Conservation (phyloP, 2,329 filamentous ascomycete genomes). For the Cytospora chrysosperma region DNA sequence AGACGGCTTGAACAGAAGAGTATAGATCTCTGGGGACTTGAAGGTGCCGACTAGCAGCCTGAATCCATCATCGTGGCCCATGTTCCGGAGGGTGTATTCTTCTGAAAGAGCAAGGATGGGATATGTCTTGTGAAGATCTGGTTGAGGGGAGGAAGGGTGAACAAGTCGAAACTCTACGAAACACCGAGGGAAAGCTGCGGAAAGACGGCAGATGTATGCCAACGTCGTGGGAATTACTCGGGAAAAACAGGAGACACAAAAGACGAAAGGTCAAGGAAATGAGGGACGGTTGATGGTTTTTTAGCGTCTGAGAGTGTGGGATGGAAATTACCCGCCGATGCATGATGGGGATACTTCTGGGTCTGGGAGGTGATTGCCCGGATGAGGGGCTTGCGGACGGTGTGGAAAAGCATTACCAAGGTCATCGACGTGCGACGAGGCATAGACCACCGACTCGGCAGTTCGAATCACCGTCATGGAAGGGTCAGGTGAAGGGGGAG, state of each 20-base stretch:
- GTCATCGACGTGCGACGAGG: background rate
- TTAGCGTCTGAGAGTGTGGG: background rate
- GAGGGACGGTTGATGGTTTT: background rate
- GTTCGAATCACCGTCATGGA: background rate
- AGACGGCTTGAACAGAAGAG: slow-evolving; percentile 18
- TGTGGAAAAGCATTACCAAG: background rate
- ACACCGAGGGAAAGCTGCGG: background rate
- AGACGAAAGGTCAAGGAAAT: background rate
- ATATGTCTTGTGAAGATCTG: background rate
- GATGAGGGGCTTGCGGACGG: background rate
- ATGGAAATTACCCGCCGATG: background rate
- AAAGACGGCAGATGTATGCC: background rate
- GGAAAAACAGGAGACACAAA: background rate
- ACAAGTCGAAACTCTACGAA: background rate
- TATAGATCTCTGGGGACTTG: slow-evolving; percentile 18
- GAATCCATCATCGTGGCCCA: slow-evolving; percentile 20
- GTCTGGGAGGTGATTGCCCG: background rate
- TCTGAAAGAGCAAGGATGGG: background rate
- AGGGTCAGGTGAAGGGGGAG: background rate
- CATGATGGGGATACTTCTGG: background rate
- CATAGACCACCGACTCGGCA: background rate
- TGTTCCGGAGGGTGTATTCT: background rate
- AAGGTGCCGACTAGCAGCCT: slow-evolving; percentile 23
- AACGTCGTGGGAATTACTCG: background rate
- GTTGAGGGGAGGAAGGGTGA: background rate